Conservation (phyloP, 345 rosid species). For the Eucalyptus brandiana region DNA sequence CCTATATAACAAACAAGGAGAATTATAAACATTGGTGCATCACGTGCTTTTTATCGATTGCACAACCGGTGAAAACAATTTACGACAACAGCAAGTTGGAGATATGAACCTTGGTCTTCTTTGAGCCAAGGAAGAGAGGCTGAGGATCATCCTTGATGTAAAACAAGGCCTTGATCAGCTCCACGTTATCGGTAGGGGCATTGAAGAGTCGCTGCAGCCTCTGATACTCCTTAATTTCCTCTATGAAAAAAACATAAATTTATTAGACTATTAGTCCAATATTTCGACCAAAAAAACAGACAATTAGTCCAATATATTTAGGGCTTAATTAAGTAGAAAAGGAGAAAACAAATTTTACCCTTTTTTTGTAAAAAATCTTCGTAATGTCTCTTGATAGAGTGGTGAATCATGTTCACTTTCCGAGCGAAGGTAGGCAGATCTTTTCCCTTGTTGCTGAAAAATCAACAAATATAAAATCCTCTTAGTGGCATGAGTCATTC, state of each 20-base stretch:
- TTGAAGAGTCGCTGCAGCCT: constrained; percentile 8
- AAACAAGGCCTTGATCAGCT: constrained; percentile 23
- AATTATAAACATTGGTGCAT: background rate
- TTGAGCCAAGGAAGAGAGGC: constrained; percentile 24
- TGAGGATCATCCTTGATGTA: constrained; percentile 21
- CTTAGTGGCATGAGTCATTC: background rate
- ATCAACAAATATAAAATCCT: background rate
- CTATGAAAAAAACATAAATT: background rate
- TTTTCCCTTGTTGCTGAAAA: background rate
- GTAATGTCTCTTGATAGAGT: background rate
- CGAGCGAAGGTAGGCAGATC: background rate
- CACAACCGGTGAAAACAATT: background rate
- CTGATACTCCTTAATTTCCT: constrained; percentile 18
- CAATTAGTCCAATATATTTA: background rate
- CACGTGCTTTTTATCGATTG: background rate
- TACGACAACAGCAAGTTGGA: background rate
- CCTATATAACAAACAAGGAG: background rate
- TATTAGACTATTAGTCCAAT: background rate
- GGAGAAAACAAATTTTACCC: background rate
- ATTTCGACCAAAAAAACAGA: no score
- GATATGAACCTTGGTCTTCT: constrained; percentile 14
- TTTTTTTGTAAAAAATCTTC: background rate
- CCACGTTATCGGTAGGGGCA: constrained; percentile 21
- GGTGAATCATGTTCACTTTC: background rate
- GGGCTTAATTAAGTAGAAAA: background rate